These are phyloP conservation scores for Ophiosphaerella herpotricha DNA, from an alignment of 2,329 filamentous ascomycete genomes.

Conservation along the genomic window DNA sequence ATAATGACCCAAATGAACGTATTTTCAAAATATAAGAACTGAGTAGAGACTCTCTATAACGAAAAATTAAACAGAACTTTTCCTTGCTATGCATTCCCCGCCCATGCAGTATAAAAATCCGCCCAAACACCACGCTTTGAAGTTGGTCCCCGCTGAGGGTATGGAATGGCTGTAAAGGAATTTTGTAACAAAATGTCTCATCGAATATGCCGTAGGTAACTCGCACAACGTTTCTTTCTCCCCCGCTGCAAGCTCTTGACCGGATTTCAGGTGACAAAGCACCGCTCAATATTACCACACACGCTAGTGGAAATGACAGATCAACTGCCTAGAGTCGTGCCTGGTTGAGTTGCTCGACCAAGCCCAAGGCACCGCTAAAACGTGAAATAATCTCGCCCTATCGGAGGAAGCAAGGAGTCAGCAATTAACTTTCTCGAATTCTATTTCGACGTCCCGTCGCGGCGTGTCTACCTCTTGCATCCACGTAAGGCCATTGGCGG, in stretches of 20 bases:
- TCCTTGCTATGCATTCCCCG: conserved; percentile 24
- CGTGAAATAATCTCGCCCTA: conserved; percentile 37
- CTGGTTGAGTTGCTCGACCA: conserved; percentile 42
- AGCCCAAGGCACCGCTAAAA: conserved; percentile 31
- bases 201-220: conserved; percentile 12
- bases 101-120: conserved; percentile 30
- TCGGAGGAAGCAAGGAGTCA: conserved; percentile 30
- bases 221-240: conserved; percentile 25
- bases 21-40: neutral
- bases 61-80: conserved; percentile 24
- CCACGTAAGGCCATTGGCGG: conserved; percentile 91
- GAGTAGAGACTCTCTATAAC: conserved; percentile 5
- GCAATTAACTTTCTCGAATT: conserved; percentile 45
- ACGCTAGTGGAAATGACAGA: conserved; percentile 25
- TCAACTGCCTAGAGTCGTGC: conserved; percentile 35
- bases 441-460: conserved; percentile 40
- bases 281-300: conserved; percentile 23
- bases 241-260: conserved; percentile 9
- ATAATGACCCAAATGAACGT: neutral
- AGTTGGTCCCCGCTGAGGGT: conserved; percentile 4
- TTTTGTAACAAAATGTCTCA: conserved; percentile 7
- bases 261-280: conserved; percentile 18
- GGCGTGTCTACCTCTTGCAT: conserved; percentile 65
- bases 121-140: conserved; percentile 44
- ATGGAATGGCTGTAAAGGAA: conserved; percentile 3